Conservation (phyloP, 345 rosid genomes). For the Gossypium herbaceum region DNA sequence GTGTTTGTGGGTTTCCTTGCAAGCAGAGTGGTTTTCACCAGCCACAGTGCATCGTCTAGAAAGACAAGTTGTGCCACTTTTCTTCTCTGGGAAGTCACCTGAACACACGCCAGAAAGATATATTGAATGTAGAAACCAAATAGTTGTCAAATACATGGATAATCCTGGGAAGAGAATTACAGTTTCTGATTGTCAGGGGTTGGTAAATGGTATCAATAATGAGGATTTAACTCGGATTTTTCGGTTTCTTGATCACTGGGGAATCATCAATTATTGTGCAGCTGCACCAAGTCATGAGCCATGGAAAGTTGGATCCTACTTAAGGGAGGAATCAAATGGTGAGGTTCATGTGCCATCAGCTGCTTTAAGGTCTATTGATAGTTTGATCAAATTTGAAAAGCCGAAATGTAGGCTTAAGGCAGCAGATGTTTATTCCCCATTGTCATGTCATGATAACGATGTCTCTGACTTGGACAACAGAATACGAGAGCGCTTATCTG, state of each 20-base stretch:
- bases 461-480: slow-evolving; percentile 75
- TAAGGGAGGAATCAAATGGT: slow-evolving; percentile 80
- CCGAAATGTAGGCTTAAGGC: slow-evolving; percentile 85
- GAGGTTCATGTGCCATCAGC: slow-evolving; percentile 91
- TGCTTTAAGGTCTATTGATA: slow-evolving; percentile 88
- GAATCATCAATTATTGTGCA: slow-evolving; percentile 89
- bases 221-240: slow-evolving; percentile 79
- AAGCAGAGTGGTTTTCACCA: slow-evolving; percentile 92
- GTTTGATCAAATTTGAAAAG: slow-evolving; percentile 96
- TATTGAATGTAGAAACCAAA: slow-evolving; percentile 80
- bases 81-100: slow-evolving; percentile 85
- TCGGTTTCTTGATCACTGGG: slow-evolving; percentile 98
- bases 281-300: slow-evolving; percentile 43
- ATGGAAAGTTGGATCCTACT: slow-evolving; percentile 53
- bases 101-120: slow-evolving; percentile 77
- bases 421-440: slow-evolving; percentile 55
- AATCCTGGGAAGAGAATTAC: slow-evolving; percentile 71
- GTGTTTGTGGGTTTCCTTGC: slow-evolving; percentile 16
- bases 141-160: slow-evolving; percentile 81
- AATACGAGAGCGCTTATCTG: slow-evolving; percentile 84
- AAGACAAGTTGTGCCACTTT: slow-evolving; percentile 96
- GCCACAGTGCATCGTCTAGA: slow-evolving; percentile 77
- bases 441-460: slow-evolving; percentile 42
- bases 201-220: slow-evolving; percentile 46
- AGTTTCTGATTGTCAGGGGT: slow-evolving; percentile 66